phyloP scores from a whole-genome alignment of 805 yeast species.

The Saccharomycopsis sp. region DNA sequence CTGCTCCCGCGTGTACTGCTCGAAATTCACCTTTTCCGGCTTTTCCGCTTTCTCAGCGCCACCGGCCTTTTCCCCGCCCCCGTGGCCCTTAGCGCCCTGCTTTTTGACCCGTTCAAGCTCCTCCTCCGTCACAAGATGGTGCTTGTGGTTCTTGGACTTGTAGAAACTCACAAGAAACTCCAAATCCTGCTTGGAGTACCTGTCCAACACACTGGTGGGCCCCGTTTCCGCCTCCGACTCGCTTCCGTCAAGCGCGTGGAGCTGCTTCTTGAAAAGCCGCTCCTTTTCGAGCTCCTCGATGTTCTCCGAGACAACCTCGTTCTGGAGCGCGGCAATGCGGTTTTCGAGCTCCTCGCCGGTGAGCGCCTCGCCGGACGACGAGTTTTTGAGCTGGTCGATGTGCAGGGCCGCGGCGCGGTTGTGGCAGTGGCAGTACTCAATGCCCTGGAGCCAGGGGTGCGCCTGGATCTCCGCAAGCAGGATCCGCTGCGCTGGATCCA shows the following conservation, averaged over 20 bases:
- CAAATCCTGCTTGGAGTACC: slow-evolving; percentile 17
- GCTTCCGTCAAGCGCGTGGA: slow-evolving; percentile 18
- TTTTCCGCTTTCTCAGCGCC: slow-evolving; percentile 3
- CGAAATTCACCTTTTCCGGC: slow-evolving; percentile 9
- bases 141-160: slow-evolving; percentile 42
- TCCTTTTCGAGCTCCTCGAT: slow-evolving; percentile 21
- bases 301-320: slow-evolving; percentile 17
- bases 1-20: slow-evolving; percentile 14
- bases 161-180: slow-evolving; percentile 18
- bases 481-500: slow-evolving; percentile 54
- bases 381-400: not conserved
- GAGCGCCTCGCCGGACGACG: slow-evolving; percentile 1
- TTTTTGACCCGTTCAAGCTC: slow-evolving; percentile 41
- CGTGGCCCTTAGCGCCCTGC: too few relatives aligned
- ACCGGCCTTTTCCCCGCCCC: slow-evolving; percentile 2
- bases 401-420: slow-evolving; percentile 10
- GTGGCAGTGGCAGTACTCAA: slow-evolving; percentile 45
- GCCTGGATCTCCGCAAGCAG: slow-evolving; percentile 47
- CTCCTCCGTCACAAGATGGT: slow-evolving; percentile 64
- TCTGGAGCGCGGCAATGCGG: slow-evolving; percentile 16
- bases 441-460: slow-evolving; percentile 52
- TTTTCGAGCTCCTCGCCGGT: slow-evolving; percentile 18
- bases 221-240: slow-evolving; percentile 10
- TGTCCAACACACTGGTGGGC: slow-evolving; percentile 11
- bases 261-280: slow-evolving; percentile 16